Percentiles rank a stretch among this genome's conserved stretches.
These are phyloP conservation scores for Ajuga reptans DNA, from an alignment of 305 asterid species.

Conservation along the genomic window DNA sequence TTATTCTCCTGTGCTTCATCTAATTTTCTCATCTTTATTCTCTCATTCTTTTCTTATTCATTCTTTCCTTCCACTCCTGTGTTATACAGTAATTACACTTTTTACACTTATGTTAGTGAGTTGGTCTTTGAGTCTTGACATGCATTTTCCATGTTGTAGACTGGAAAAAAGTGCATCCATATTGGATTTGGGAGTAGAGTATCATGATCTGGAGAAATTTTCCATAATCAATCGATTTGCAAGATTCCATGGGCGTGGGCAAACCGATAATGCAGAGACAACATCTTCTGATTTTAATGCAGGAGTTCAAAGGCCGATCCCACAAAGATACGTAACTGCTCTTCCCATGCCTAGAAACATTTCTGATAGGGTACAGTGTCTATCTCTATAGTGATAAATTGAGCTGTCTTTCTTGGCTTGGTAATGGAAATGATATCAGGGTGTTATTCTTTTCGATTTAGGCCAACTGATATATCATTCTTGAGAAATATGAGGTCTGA, in stretches of 20 bases:
- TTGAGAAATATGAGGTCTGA: slow-evolving; percentile 32
- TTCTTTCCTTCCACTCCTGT: background rate
- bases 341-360: slow-evolving; percentile 53
- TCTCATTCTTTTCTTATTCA: background rate
- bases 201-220: slow-evolving; percentile 72
- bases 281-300: slow-evolving; percentile 38
- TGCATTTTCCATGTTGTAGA: slow-evolving; percentile 32
- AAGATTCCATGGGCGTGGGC: slow-evolving; percentile 75
- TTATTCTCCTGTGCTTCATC: background rate
- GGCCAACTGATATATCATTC: slow-evolving; percentile 31
- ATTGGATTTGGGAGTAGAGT: slow-evolving; percentile 50
- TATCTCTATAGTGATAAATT: slow-evolving; percentile 42
- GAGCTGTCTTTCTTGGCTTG: slow-evolving; percentile 24
- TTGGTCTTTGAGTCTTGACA: background rate
- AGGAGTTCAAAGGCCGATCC: slow-evolving; percentile 31
- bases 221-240: slow-evolving; percentile 75
- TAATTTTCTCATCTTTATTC: background rate
- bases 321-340: slow-evolving; percentile 68
- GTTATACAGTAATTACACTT: background rate
- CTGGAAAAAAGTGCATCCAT: slow-evolving; percentile 56
- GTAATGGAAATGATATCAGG: slow-evolving; percentile 25
- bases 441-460: slow-evolving; percentile 24
- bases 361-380: slow-evolving; percentile 64
- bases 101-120: background rate
- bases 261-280: slow-evolving; percentile 38